Percentiles rank a stretch among this genome's conserved stretches.
phyloP scores from a whole-genome alignment of 2,329 filamentous ascomycete species.

The Rutstroemia sp. region DNA sequence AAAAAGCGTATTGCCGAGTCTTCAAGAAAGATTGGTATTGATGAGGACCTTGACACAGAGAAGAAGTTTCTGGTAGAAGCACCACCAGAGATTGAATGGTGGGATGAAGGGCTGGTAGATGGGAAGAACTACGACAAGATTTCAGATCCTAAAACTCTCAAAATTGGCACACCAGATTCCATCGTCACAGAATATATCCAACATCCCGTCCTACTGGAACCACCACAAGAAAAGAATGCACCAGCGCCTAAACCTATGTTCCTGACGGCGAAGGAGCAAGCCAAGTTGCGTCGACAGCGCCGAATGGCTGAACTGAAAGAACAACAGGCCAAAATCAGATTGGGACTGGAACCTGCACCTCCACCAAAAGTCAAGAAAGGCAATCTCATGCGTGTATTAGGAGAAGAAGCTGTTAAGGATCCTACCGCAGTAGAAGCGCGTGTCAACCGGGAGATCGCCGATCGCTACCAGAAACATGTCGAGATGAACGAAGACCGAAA shows the following conservation, averaged over 20 bases:
- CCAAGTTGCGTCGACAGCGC: conserved; percentile 81
- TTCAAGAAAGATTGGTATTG: conserved; percentile 83
- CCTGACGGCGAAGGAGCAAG: conserved; percentile 83
- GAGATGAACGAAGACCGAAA: conserved; percentile 76
- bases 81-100: conserved; percentile 92
- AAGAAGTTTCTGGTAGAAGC: conserved; percentile 79
- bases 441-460: conserved; percentile 87
- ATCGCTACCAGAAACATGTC: conserved; percentile 73
- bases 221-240: conserved; percentile 79
- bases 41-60: conserved; percentile 83
- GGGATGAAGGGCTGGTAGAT: conserved; percentile 82
- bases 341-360: conserved; percentile 83
- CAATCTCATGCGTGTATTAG: conserved; percentile 95
- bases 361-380: conserved; percentile 95
- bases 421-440: conserved; percentile 93
- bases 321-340: conserved; percentile 87
- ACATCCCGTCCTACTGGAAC: conserved; percentile 84
- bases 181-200: conserved; percentile 90
- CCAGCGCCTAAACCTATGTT: conserved; percentile 83
- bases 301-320: conserved; percentile 93
- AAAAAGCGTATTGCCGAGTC: conserved; percentile 87
- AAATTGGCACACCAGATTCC: conserved; percentile 69
- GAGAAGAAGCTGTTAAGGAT: conserved; percentile 81
- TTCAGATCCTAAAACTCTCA: conserved; percentile 56
- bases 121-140: conserved; percentile 68